Conservation (phyloP, 2,329 filamentous ascomycete genomes). For the Xylaria sp. region DNA sequence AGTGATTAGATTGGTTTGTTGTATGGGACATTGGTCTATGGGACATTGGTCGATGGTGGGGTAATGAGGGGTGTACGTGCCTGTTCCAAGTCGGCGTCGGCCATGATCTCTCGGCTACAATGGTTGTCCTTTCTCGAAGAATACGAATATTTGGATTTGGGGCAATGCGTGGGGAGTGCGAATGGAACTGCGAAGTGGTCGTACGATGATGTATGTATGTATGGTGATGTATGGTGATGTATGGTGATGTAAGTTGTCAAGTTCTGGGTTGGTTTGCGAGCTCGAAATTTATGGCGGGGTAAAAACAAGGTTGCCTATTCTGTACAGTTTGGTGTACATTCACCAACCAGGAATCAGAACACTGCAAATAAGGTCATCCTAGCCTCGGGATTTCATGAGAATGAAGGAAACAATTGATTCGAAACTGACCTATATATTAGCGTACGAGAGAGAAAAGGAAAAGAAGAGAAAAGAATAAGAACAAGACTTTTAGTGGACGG, state of each 20-base stretch:
- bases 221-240: neutral
- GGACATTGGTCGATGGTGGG: neutral
- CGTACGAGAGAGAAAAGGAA: no score
- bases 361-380: neutral
- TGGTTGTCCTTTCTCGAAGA: neutral
- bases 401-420: no score
- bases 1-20: neutral
- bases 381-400: neutral
- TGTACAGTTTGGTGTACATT: neutral
- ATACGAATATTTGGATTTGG: neutral
- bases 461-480: no score
- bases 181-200: neutral
- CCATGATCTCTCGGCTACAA: slow-evolving; percentile 46
- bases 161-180: neutral
- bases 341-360: neutral
- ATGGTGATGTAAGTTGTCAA: neutral
- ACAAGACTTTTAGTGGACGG: no score
- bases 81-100: slow-evolving; percentile 55
- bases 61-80: slow-evolving; percentile 46
- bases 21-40: neutral
- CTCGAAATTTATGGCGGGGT: slow-evolving; percentile 27
- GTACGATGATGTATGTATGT: neutral
- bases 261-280: slow-evolving; percentile 17
- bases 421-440: no score
- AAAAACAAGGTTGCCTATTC: neutral